Evolutionary conservation across 23 red algal genomes (phyloP).

Genomic region (Chondrus crispus): DNA sequence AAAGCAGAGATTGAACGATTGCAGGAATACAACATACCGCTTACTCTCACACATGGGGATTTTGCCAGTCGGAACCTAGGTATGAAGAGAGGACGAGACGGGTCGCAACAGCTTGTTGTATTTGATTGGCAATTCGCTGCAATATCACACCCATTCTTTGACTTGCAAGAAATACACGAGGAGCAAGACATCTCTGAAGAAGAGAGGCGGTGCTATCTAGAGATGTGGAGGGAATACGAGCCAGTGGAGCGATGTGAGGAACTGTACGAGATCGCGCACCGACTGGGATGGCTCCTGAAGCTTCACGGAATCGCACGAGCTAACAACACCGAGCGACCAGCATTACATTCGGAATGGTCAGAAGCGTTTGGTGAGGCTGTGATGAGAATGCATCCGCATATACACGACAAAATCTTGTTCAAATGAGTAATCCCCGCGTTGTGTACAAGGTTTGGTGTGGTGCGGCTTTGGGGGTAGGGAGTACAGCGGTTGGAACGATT

Average conservation of each 20-base stretch:
- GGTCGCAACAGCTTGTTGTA: neutral
- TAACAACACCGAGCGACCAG: too few relatives aligned
- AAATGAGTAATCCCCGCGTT: too few relatives aligned
- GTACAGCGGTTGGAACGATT: too few relatives aligned
- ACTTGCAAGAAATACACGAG: neutral
- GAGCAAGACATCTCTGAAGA: neutral
- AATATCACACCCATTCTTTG: neutral
- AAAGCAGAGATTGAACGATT: neutral
- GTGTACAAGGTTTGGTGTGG: too few relatives aligned
- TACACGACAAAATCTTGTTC: too few relatives aligned
- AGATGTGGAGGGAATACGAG: slow-evolving; percentile 14
- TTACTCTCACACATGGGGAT: slow-evolving; percentile 12
- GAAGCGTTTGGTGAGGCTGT: too few relatives aligned
- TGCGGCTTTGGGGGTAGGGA: too few relatives aligned
- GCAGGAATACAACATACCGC: neutral
- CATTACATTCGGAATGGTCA: too few relatives aligned
- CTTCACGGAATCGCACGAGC: neutral
- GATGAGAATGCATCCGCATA: too few relatives aligned
- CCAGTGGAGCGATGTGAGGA: neutral
- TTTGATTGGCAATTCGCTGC: neutral
- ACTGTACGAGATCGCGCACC: neutral
- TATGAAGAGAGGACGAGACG: neutral
- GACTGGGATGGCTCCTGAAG: slow-evolving; percentile 2
- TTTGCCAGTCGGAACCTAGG: neutral
- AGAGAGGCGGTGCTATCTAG: neutral